Evolutionary conservation across 352 stramenopile genomes (phyloP), one percentile per base, ranked within the genome.

Genomic region (Phytophthora foliorum): DNA sequence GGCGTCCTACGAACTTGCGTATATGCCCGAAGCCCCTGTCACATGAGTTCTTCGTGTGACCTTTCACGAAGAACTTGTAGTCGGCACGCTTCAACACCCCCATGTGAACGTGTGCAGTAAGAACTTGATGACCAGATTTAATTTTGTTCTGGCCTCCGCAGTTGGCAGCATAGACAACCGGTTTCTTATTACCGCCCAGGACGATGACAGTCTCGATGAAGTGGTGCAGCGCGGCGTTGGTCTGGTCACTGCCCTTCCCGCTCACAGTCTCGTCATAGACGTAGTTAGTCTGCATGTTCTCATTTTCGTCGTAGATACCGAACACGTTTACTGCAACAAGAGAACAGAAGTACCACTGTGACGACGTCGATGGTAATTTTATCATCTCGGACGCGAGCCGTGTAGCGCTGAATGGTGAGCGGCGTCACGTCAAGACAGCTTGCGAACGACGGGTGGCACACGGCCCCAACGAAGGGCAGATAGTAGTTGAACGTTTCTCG

Each of bases 121-220:
- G 32, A 38, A 38, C 32, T 38, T 38, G 32, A 38, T 38, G 32
- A 38, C 8, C 32, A 38, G 32, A 14, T 10, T 38, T 59, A 42
- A 59, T 67, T 38, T 73, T 63, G 31, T 73, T 73, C 27, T 68
- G 57, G 0, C 51, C 57, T n/a, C 42, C 14, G 31, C 65, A 63
- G 19, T 73, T 67, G 45, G 63, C 57, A 6, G 65, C 36, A 11
- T 63, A 72, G 16, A 73, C 42, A 4, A 36, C 60, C 2, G 65
- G 39, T 4, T 34, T 34, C n/a, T 7, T 17, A 0, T 55, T 32
- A 0, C 25, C 44, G 0, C 13, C 17, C 8, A 6, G 14, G 0
- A 49, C 1, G 4, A 63, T 2, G 1, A 52, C 45, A 9, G 19
- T 14, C 14, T 25, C 13, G n/a, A 63, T 38, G 46, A 65, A 69